Conservation (phyloP, 2,329 filamentous ascomycete species). For the Pseudogymnoascus sp. region DNA sequence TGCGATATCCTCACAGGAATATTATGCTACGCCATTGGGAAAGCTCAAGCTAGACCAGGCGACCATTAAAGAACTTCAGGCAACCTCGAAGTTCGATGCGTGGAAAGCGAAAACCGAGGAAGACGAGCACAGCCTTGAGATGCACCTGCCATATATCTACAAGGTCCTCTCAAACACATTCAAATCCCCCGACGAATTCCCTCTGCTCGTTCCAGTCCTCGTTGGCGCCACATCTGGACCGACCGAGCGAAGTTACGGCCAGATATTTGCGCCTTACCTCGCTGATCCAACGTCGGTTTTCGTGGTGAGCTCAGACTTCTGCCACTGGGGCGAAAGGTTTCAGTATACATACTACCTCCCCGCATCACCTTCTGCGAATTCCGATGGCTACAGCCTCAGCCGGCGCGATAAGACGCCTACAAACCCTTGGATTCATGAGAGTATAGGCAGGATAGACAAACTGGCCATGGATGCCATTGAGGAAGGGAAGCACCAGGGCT, state of each 20-base stretch:
- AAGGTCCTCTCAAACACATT: constrained; percentile 56
- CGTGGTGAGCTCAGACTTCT: constrained; percentile 90
- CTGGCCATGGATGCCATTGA: constrained; percentile 79
- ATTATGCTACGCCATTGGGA: constrained; percentile 69
- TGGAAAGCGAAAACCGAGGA: constrained; percentile 65
- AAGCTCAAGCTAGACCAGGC: constrained; percentile 56
- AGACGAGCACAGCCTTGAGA: constrained; percentile 87
- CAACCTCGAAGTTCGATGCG: constrained; percentile 48
- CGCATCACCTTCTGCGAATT: constrained; percentile 30
- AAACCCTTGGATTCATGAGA: constrained; percentile 64
- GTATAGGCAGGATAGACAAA: constrained; percentile 72
- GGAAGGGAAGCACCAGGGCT: constrained; percentile 61
- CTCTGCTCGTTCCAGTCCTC: constrained; percentile 75
- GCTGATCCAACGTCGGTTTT: constrained; percentile 70
- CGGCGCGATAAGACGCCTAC: constrained; percentile 29
- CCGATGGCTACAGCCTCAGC: constrained; percentile 28
- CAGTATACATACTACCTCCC: constrained; percentile 72
- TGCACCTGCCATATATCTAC: constrained; percentile 92
- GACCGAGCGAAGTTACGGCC: constrained; percentile 62
- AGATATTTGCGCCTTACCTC: constrained; percentile 69
- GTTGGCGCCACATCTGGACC: constrained; percentile 63
- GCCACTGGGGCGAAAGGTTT: constrained; percentile 87
- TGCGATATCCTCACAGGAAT: constrained; percentile 63
- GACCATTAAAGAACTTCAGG: constrained; percentile 43
- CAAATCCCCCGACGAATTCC: constrained; percentile 47